These are phyloP conservation scores for Geranomyces michiganensis DNA, from an alignment of 192 early-diverging fungal species.

Conservation along the genomic window DNA sequence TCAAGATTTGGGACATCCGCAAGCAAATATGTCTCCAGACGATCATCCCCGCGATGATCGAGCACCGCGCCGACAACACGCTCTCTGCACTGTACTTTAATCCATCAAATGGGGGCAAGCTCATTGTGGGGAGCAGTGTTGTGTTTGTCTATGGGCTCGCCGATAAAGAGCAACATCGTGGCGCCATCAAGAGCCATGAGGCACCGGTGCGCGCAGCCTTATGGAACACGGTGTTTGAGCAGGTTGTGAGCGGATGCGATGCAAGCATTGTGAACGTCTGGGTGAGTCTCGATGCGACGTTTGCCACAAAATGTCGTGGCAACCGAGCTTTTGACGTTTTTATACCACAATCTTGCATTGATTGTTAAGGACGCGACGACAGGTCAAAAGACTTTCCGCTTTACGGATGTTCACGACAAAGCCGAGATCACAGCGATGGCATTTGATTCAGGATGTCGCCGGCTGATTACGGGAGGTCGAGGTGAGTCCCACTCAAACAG, in stretches of 20 bases:
- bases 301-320: too few relatives aligned
- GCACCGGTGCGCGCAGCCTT: conserved; percentile 46
- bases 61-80: conserved; percentile 43
- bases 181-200: conserved; percentile 45
- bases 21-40: conserved; percentile 58
- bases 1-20: conserved; percentile 62
- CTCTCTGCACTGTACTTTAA: conserved; percentile 47
- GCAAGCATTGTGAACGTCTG: conserved; percentile 58
- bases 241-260: conserved; percentile 53
- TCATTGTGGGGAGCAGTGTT: conserved; percentile 38
- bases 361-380: conserved; percentile 42
- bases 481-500: conserved; percentile 21
- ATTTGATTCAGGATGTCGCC: conserved; percentile 47
- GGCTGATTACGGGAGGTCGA: conserved; percentile 58
- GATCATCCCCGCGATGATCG: conserved; percentile 24
- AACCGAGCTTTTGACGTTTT: too few relatives aligned
- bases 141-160: conserved; percentile 42
- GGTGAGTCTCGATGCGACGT: conserved; percentile 35
- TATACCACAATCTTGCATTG: not conserved
- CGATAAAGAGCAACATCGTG: conserved; percentile 28
- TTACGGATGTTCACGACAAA: conserved; percentile 48
- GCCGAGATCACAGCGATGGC: conserved; percentile 56
- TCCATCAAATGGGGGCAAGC: conserved; percentile 20
- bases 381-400: conserved; percentile 53
- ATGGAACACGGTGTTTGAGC: conserved; percentile 53